Percentiles rank a stretch among this genome's conserved stretches.
Conservation (phyloP, 78 protist species). For the Dictyostelium intermedium region DNA sequence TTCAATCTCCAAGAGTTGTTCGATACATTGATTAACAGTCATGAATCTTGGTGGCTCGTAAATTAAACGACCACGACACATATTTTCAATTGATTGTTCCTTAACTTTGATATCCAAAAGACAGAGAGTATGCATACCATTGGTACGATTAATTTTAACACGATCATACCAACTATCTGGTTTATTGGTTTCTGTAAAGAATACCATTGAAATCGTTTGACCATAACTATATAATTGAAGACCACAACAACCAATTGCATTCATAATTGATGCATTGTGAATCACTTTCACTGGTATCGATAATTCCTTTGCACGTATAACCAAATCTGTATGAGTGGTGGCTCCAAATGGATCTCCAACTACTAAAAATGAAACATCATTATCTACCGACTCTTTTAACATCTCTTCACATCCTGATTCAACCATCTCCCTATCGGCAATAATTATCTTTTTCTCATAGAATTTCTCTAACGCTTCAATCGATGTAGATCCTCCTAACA, state of each 20-base stretch:
- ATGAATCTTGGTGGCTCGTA: constrained; percentile 99
- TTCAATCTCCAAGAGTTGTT: constrained; percentile 93
- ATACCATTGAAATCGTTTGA: constrained; percentile 95
- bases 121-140: constrained; percentile 98
- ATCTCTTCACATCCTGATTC: constrained; percentile 94
- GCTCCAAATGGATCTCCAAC: constrained; percentile 99
- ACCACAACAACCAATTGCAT: constrained; percentile 98
- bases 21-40: constrained; percentile 93
- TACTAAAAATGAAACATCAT: constrained; percentile 96
- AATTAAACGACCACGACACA: constrained; percentile 91
- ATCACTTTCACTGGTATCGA: constrained; percentile 83
- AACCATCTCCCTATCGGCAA: constrained; percentile 97
- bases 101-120: constrained; percentile 98
- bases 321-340: constrained; percentile 98
- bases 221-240: constrained; percentile 98
- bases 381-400: constrained; percentile 81
- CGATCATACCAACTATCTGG: constrained; percentile 97
- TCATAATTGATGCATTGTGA: constrained; percentile 99
- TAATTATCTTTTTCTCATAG: constrained; percentile 85
- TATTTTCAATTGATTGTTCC: constrained; percentile 92
- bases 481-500: constrained; percentile 82
- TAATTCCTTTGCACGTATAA: constrained; percentile 88
- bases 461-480: constrained; percentile 77
- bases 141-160: constrained; percentile 78
- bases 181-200: constrained; percentile 94